These are phyloP conservation scores for Musa balbisiana DNA, from an alignment of 202 grass and related monocot genomes.

Conservation along the genomic window DNA sequence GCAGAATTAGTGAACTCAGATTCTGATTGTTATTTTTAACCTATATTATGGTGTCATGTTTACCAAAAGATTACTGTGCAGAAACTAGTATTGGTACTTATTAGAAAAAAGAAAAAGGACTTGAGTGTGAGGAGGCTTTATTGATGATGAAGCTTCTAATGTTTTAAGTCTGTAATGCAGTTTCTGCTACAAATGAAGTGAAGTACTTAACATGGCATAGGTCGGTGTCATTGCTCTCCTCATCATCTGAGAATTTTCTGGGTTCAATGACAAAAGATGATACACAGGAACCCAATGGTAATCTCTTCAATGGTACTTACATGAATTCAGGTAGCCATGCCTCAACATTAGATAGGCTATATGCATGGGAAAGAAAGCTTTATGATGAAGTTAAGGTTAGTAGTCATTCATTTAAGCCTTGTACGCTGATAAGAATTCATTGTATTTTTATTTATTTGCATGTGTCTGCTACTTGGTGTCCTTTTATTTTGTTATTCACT, in stretches of 20 bases:
- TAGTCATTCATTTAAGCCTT: conserved; percentile 1
- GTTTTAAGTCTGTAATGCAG: conserved; percentile 49
- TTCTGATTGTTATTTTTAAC: background rate
- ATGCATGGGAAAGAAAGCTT: conserved; percentile 98
- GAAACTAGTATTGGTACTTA: background rate
- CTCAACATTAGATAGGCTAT: conserved; percentile 80
- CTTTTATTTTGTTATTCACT: background rate
- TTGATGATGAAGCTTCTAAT: conserved; percentile 1
- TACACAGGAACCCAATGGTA: conserved; percentile 45
- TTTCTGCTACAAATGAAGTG: conserved; percentile 52
- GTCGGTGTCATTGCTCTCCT: conserved; percentile 76
- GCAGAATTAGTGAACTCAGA: background rate
- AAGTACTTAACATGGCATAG: conserved; percentile 80
- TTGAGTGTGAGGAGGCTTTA: background rate
- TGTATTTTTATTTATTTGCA: background rate
- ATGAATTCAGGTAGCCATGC: conserved; percentile 98
- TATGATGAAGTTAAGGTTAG: conserved; percentile 99
- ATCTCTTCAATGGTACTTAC: conserved; percentile 55
- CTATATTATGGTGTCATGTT: background rate
- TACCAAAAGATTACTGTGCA: background rate
- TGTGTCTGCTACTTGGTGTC: background rate
- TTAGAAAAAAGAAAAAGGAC: background rate
- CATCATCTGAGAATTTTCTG: conserved; percentile 62
- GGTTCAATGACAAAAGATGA: conserved; percentile 43
- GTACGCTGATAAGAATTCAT: background rate